Evolutionary conservation across 2,329 filamentous ascomycete species (phyloP), one percentile per base, ranked within the genome.

Genomic region (Pleoardoris graminearum): DNA sequence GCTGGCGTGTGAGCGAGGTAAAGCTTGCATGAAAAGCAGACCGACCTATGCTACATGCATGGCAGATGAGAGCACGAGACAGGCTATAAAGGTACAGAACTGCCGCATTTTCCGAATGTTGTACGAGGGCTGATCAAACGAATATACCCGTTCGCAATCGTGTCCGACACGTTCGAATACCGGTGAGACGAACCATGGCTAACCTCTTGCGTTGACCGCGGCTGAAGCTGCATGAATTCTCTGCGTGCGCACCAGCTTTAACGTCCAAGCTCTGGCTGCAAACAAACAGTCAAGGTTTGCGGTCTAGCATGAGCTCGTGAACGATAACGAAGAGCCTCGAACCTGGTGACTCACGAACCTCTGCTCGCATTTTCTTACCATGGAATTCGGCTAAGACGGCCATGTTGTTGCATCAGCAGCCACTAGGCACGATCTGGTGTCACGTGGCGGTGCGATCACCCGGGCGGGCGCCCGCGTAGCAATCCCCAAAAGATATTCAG

Each of bases 401-500:
- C 6, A 19, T 7, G 44, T 1, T 21, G 33, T 29, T 29, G 44
- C 33, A 47, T n/a, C 44, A 32, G 44, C 44, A 37, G 44, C 32
- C 32, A 35, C 43, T 35, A n/a, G 30, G 36, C 19, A 19, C 27
- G 30, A 25, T 11, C 14, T 36, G 30, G 30, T 46, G n/a, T 46
- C 30, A 46, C 43, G 39, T 43, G 39, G 39, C 39, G 25, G 39
- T 41, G 37, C 37, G 14, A 7, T 35, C 32, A 12, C n/a, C 32
- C 5, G 14, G n/a, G 5, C 32, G 32, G n/a, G n/a, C n/a, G n/a
- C n/a, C n/a, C n/a, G n/a, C n/a, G n/a, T n/a, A n/a, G n/a, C n/a
- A n/a, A n/a, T n/a, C n/a, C n/a, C n/a, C 35, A 3, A 37, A 21
- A 37, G n/a, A 10, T 37, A 37, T 21, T 19, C n/a, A 12, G 7